Percentiles rank a stretch among this genome's conserved stretches.
These are phyloP conservation scores for Backusella tuberculispora DNA, from an alignment of 192 early-diverging fungal species.

Conservation along the genomic window DNA sequence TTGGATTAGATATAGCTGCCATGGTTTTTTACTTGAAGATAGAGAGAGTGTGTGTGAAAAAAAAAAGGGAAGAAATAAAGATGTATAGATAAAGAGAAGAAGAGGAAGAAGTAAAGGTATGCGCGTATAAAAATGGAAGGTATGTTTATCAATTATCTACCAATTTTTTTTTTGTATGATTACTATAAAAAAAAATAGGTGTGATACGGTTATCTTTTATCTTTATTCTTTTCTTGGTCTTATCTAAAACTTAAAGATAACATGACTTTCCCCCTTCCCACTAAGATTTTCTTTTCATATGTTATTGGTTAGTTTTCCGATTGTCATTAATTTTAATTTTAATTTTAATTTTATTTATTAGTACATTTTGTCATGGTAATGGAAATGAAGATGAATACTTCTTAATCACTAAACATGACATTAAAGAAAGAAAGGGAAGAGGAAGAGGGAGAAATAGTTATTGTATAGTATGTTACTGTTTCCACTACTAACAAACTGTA, in stretches of 20 bases:
- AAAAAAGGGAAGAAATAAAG: not conserved
- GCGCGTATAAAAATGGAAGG: not conserved
- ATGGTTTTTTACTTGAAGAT: not conserved
- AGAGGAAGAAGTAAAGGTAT: not conserved
- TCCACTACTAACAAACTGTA: no score
- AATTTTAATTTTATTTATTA: no score
- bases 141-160: not conserved
- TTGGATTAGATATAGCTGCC: not conserved
- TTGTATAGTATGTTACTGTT: no score
- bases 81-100: not conserved
- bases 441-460: no score
- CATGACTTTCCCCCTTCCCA: slow-evolving; percentile 7
- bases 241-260: not conserved
- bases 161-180: not conserved
- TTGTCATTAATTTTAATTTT: no score
- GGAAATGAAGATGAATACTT: no score
- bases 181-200: not conserved
- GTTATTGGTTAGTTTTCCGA: not conserved
- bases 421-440: no score
- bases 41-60: not conserved
- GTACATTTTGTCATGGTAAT: no score
- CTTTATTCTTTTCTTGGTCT: not conserved
- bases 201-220: slow-evolving; percentile 24
- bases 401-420: no score
- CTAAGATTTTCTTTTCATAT: slow-evolving; percentile 3